Evolutionary conservation across 768 basidiomycete species (phyloP), one percentile per base, ranked within the genome.

Genomic region (Arthromyces matolae): DNA sequence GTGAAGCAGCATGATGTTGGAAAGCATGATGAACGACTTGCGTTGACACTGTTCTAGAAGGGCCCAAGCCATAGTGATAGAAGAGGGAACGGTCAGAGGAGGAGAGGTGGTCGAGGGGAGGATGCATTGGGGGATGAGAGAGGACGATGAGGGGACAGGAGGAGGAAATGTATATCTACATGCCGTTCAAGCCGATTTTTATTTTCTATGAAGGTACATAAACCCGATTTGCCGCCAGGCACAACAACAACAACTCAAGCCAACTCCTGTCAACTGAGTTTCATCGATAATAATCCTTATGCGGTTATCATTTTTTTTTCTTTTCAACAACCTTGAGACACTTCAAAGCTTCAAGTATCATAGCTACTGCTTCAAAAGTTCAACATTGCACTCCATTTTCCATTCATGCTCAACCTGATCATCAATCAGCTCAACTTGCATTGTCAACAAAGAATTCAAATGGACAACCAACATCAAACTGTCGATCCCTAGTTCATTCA

Each of bases 21-120:
- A 83, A 81, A 16, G 80, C 80, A 49, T 79, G 76, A 55, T 81
- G 80, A 27, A 81, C 67, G 55, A 75, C 75, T 49, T 61, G 61
- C 58, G 75, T 78, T 7, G 77, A 69, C 19, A 67, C 55, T 23
- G 57, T 23, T 20, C 63, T 61, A 13, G 60, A 60, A 34, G 66
- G 54, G 24, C 78, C 79, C 32, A 73, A 62, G 36, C 78, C 76
- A 45, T 70, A 76, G 36, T 68, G 64, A 41, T 60, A 58, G 61
- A 81, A 80, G 45, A 68, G 69, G 24, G 61, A 59, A 56, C 68
- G 64, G 60, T 79, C 78, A 8, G 64, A 55, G 27, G 65, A 49
- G 44, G 73, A 53, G 32, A 56, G 52, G 39, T 53, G 49, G 23
- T 42, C 52, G 14, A 53, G 49, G 37, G 51, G 51, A 28, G 42